phyloP scores from a whole-genome alignment of 2,329 filamentous ascomycete genomes.

The Sarocladium strictum region DNA sequence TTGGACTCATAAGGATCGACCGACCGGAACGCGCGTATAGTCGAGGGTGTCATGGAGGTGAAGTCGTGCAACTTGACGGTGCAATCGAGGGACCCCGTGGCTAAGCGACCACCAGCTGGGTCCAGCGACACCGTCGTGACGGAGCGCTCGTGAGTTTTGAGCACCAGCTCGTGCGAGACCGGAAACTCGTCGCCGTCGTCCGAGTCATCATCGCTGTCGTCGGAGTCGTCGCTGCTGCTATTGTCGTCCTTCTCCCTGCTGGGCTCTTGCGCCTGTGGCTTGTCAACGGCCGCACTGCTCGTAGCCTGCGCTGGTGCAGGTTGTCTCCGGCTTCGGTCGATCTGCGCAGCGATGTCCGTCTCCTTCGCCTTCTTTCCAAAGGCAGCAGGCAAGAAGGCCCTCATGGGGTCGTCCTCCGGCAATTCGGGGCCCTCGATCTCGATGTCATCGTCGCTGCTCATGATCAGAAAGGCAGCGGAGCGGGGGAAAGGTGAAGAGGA shows the following conservation, averaged over 20 bases:
- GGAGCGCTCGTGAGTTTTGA: conserved; percentile 87
- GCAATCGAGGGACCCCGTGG: conserved; percentile 89
- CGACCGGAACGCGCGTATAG: conserved; percentile 86
- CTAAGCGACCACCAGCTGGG: conserved; percentile 74
- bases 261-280: conserved; percentile 7
- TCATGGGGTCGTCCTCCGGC: conserved; percentile 62
- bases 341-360: conserved; percentile 71
- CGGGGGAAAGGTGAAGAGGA: conserved; percentile 11
- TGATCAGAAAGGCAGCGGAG: conserved; percentile 22
- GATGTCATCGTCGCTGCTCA: conserved; percentile 57
- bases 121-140: conserved; percentile 83
- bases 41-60: conserved; percentile 90
- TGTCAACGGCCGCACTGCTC: conserved; percentile 10
- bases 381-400: conserved; percentile 70
- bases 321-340: conserved; percentile 68
- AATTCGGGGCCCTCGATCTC: conserved; percentile 49
- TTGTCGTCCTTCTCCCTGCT: conserved; percentile 27
- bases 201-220: conserved; percentile 53
- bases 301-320: conserved; percentile 17
- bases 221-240: conserved; percentile 43
- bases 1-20: conserved; percentile 82
- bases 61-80: conserved; percentile 92
- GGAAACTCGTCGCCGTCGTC: conserved; percentile 85
- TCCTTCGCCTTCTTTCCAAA: conserved; percentile 79
- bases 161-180: conserved; percentile 83